A percentile compares a stretch with the other conserved stretches of the same genome.
These are phyloP conservation scores for Psilocybe subaeruginosa DNA, from an alignment of 768 basidiomycete genomes.

Conservation along the genomic window DNA sequence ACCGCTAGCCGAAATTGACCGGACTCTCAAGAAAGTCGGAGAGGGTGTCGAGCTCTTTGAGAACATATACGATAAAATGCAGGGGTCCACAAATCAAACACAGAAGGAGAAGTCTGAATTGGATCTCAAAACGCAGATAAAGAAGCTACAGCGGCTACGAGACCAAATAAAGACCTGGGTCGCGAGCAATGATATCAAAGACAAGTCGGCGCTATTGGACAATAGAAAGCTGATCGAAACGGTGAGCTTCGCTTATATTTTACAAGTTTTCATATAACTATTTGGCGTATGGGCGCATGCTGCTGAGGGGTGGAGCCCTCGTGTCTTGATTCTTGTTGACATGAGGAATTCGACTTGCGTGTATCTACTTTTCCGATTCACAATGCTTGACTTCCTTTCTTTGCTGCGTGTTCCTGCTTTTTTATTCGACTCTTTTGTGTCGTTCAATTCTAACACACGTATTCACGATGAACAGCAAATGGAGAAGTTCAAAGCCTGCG, in stretches of 20 bases:
- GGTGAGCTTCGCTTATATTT: slow-evolving; percentile 52
- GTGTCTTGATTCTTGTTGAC: slow-evolving; percentile 13
- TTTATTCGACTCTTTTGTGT: slow-evolving; percentile 28
- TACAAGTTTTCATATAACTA: slow-evolving; percentile 8
- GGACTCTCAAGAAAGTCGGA: slow-evolving; percentile 94
- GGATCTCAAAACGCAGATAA: slow-evolving; percentile 84
- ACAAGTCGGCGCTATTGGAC: slow-evolving; percentile 90
- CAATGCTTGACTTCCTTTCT: slow-evolving; percentile 21
- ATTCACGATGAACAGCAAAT: slow-evolving; percentile 78
- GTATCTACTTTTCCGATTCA: slow-evolving; percentile 18
- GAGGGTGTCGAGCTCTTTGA: slow-evolving; percentile 97
- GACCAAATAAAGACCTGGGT: slow-evolving; percentile 99
- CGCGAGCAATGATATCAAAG: slow-evolving; percentile 97
- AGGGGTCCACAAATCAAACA: slow-evolving; percentile 86
- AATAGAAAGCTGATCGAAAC: slow-evolving; percentile 97
- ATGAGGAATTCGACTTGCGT: slow-evolving; percentile 17
- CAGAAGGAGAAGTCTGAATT: slow-evolving; percentile 58
- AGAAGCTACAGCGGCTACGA: slow-evolving; percentile 97
- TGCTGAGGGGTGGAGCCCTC: slow-evolving; percentile 15
- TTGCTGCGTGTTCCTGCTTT: slow-evolving; percentile 25
- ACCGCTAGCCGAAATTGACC: slow-evolving; percentile 91
- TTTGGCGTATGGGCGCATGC: slow-evolving; percentile 9
- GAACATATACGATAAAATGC: slow-evolving; percentile 98
- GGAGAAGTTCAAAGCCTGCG: slow-evolving; percentile 99
- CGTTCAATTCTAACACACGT: slow-evolving; percentile 25